Evolutionary conservation across 352 stramenopile genomes (phyloP).

Genomic region (Phytophthora sp.): DNA sequence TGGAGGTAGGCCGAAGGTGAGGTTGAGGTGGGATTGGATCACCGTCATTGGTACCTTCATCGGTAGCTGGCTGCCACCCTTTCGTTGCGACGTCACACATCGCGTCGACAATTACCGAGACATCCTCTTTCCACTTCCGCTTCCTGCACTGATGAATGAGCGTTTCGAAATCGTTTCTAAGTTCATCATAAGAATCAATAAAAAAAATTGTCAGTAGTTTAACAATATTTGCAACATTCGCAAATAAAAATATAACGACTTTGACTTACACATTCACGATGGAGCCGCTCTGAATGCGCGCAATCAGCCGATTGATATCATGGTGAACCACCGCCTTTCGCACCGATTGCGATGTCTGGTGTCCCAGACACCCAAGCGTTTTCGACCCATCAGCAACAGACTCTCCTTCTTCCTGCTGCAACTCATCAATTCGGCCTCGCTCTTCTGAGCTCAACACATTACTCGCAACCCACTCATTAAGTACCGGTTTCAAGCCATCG

Average conservation of each 20-base stretch:
- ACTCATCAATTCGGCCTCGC: constrained; percentile 22
- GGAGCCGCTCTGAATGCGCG: constrained; percentile 49
- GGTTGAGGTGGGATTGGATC: constrained; percentile 49
- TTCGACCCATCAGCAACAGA: constrained; percentile 39
- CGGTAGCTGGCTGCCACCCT: constrained; percentile 40
- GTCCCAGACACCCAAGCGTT: constrained; percentile 59
- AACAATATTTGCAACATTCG: too few species aligned
- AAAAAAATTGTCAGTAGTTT: neutral
- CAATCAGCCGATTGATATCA: constrained; percentile 66
- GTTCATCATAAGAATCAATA: neutral
- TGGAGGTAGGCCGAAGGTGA: constrained; percentile 62
- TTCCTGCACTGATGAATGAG: constrained; percentile 85
- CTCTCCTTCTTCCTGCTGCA: constrained; percentile 23
- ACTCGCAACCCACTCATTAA: constrained; percentile 47
- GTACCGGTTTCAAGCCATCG: constrained; percentile 30
- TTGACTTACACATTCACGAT: constrained; percentile 62
- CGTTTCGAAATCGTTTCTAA: constrained; percentile 82
- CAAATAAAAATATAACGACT: too few species aligned
- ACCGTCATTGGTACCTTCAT: neutral
- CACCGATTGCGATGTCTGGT: constrained; percentile 71
- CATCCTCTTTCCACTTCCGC: constrained; percentile 81
- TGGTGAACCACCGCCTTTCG: constrained; percentile 72
- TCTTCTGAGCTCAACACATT: constrained; percentile 49
- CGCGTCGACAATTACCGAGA: constrained; percentile 60
- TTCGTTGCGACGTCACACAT: constrained; percentile 57